These are phyloP conservation scores for Sporothrix globosa DNA, from an alignment of 2,329 filamentous ascomycete species.

Conservation along the genomic window DNA sequence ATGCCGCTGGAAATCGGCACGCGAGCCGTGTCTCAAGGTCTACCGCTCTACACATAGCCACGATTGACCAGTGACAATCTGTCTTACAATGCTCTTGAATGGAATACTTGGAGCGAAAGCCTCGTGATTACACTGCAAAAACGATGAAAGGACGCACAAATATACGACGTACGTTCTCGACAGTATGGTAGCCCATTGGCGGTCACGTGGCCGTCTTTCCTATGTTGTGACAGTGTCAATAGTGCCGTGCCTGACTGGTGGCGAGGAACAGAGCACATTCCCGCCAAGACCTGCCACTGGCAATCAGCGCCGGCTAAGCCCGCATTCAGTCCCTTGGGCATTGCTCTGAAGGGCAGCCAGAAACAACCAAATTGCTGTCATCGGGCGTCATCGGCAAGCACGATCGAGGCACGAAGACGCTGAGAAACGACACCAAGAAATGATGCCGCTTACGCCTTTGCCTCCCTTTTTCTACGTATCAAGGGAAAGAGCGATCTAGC, in stretches of 20 bases:
- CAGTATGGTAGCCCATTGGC: too few relatives aligned
- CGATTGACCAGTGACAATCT: background rate
- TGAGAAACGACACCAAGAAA: background rate
- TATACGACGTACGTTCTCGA: too few relatives aligned
- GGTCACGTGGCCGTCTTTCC: background rate
- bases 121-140: background rate
- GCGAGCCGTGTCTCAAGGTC: background rate
- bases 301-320: conserved; percentile 11
- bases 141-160: background rate
- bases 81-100: background rate
- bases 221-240: background rate
- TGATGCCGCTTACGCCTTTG: background rate
- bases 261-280: background rate
- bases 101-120: background rate
- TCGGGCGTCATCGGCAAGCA: background rate
- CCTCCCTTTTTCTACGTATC: background rate
- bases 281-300: conserved; percentile 19
- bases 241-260: conserved; percentile 1
- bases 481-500: background rate
- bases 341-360: background rate
- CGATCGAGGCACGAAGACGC: background rate
- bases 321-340: background rate
- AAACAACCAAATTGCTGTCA: background rate
- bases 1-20: conserved; percentile 20
- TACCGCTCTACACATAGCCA: background rate